Conservation (phyloP, 2,329 filamentous ascomycete genomes). For the Aphanoascus verrucosus region DNA sequence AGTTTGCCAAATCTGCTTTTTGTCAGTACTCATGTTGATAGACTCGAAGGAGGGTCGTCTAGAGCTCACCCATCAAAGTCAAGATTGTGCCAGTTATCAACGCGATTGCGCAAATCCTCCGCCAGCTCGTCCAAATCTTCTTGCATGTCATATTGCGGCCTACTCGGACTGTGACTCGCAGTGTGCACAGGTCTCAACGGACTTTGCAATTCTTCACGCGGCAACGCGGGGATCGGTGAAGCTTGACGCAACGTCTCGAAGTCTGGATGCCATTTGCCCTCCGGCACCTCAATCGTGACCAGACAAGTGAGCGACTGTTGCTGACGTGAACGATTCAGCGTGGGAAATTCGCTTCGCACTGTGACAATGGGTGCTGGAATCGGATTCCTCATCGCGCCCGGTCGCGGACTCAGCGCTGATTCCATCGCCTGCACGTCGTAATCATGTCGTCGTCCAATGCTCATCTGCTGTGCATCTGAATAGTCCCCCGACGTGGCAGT, state of each 20-base stretch:
- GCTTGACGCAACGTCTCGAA: slow-evolving; percentile 60
- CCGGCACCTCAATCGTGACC: slow-evolving; percentile 84
- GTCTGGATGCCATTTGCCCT: slow-evolving; percentile 80
- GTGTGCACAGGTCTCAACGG: slow-evolving; percentile 32
- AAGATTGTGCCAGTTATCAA: slow-evolving; percentile 96
- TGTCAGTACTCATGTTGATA: neutral
- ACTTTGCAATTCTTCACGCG: slow-evolving; percentile 44
- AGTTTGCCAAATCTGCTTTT: slow-evolving; percentile 73
- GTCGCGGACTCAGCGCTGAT: slow-evolving; percentile 62
- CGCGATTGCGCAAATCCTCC: slow-evolving; percentile 70
- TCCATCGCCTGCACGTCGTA: slow-evolving; percentile 97
- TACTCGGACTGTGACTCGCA: neutral
- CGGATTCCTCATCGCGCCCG: slow-evolving; percentile 61
- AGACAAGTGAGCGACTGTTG: slow-evolving; percentile 92
- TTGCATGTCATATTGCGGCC: slow-evolving; percentile 58
- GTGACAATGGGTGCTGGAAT: slow-evolving; percentile 88
- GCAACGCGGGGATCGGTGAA: slow-evolving; percentile 41
- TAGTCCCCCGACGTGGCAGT: slow-evolving; percentile 68
- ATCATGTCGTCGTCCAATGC: slow-evolving; percentile 65
- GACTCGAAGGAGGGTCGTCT: slow-evolving; percentile 1
- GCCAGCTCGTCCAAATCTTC: slow-evolving; percentile 76
- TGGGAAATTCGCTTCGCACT: slow-evolving; percentile 92
- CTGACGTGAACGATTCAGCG: slow-evolving; percentile 78
- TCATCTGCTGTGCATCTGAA: slow-evolving; percentile 59
- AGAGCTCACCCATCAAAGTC: slow-evolving; percentile 68